Evolutionary conservation across 1,284 basidiomycete species (phyloP).

Genomic region (Ceratobasidium papillatum): DNA sequence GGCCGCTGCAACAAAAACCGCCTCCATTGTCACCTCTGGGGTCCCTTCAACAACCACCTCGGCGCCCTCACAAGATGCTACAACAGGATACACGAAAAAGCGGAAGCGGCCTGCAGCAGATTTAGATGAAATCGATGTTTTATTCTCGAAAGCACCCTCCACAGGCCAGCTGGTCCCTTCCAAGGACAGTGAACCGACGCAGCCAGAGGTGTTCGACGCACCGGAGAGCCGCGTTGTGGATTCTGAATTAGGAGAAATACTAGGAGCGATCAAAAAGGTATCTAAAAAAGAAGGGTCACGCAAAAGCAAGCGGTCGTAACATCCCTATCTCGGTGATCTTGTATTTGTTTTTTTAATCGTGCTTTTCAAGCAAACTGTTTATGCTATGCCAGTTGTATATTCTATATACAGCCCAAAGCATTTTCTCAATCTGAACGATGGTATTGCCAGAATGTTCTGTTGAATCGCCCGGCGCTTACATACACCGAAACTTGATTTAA

Average conservation of each 20-base stretch:
- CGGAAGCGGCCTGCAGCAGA: slow-evolving; percentile 47
- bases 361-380: neutral
- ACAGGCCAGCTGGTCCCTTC: neutral
- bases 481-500: neutral
- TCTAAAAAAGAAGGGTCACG: slow-evolving; percentile 32
- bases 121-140: slow-evolving; percentile 73
- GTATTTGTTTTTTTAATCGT: neutral
- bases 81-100: slow-evolving; percentile 45
- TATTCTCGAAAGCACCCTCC: slow-evolving; percentile 56
- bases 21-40: neutral
- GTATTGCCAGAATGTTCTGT: slow-evolving; percentile 37
- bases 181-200: neutral
- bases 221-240: neutral
- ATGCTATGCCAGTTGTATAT: neutral
- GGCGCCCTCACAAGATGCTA: slow-evolving; percentile 42
- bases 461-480: slow-evolving; percentile 28
- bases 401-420: neutral
- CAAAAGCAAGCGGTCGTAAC: neutral
- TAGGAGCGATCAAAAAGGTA: slow-evolving; percentile 37
- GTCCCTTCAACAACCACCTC: slow-evolving; percentile 14
- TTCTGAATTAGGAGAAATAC: slow-evolving; percentile 17
- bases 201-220: neutral
- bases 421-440: neutral
- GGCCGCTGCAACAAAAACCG: slow-evolving; percentile 41
- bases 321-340: too few relatives aligned